Percentiles rank a stretch among this genome's conserved stretches.
phyloP scores from a whole-genome alignment of 441 rosid species.

The Croton setiger region DNA sequence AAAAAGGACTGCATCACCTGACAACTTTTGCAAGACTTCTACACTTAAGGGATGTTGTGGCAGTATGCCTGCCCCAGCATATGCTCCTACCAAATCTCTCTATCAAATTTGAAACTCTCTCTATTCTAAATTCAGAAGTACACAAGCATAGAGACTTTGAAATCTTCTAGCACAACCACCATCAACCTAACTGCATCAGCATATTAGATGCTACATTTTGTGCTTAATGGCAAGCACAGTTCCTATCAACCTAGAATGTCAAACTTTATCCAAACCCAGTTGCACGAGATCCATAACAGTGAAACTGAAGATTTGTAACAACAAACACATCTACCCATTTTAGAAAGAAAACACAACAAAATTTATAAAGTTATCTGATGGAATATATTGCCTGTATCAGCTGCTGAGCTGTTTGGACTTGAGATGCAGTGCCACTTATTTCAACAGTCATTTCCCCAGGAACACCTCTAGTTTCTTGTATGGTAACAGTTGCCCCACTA shows the following conservation, averaged over 20 bases:
- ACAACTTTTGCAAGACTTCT: too few species aligned
- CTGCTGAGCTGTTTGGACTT: slow-evolving; percentile 98
- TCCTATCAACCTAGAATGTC: not conserved
- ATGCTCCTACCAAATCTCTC: too few species aligned
- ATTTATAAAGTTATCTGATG: too few species aligned
- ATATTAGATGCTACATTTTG: not conserved
- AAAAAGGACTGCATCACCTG: too few species aligned
- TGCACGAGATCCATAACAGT: not conserved
- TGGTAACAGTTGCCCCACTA: slow-evolving; percentile 95
- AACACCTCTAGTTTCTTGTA: slow-evolving; percentile 91
- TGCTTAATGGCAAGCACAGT: not conserved
- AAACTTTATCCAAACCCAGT: not conserved
- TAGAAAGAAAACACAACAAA: too few species aligned
- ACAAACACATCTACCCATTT: too few species aligned
- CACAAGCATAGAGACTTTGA: too few species aligned
- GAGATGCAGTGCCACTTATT: slow-evolving; percentile 90
- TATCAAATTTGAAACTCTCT: too few species aligned
- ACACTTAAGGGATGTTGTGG: too few species aligned
- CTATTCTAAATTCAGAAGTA: too few species aligned
- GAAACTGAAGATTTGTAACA: not conserved
- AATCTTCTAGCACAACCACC: not conserved
- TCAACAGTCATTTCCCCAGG: slow-evolving; percentile 99
- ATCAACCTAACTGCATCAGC: not conserved
- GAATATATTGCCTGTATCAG: slow-evolving; percentile 61
- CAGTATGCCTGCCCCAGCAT: too few species aligned